These are phyloP conservation scores for Colletotrichum acutatum DNA, from an alignment of 2,329 filamentous ascomycete genomes.

Conservation along the genomic window DNA sequence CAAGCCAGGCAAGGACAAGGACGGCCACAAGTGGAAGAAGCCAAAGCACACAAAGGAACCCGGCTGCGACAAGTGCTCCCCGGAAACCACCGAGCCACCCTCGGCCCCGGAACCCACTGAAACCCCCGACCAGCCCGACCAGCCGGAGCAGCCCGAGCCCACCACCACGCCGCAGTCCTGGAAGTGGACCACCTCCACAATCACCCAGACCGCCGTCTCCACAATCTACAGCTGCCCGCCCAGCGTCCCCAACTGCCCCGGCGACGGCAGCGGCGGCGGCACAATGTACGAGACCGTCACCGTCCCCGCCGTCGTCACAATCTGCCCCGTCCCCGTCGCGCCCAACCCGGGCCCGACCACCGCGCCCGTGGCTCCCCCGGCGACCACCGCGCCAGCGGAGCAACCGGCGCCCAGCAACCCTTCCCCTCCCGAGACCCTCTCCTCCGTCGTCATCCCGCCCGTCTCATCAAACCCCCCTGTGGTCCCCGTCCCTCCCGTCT, in stretches of 20 bases:
- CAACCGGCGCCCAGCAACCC: slow-evolving; percentile 15
- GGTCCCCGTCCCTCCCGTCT: slow-evolving; percentile 37
- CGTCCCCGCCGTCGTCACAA: slow-evolving; percentile 53
- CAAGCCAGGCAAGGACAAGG: slow-evolving; percentile 26
- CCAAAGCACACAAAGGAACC: not conserved
- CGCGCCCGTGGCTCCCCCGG: not conserved
- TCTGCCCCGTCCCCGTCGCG: slow-evolving; percentile 54
- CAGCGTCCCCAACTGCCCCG: slow-evolving; percentile 50
- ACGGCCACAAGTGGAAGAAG: slow-evolving; percentile 13
- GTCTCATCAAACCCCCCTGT: slow-evolving; percentile 31
- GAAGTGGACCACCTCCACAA: slow-evolving; percentile 54
- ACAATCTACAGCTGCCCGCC: slow-evolving; percentile 53
- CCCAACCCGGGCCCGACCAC: slow-evolving; percentile 32
- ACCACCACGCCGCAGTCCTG: slow-evolving; percentile 39
- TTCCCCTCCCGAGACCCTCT: slow-evolving; percentile 17
- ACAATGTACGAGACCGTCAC: slow-evolving; percentile 49
- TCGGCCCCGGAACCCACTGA: not conserved
- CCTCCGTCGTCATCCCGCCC: slow-evolving; percentile 15
- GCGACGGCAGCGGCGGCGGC: slow-evolving; percentile 41
- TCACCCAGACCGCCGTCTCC: slow-evolving; percentile 50
- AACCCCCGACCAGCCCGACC: not conserved
- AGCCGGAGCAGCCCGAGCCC: slow-evolving; percentile 35
- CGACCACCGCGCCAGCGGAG: slow-evolving; percentile 4
- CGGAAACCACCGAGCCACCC: no score
- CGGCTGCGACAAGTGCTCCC: slow-evolving; percentile 2